Evolutionary conservation across 345 rosid species (phyloP).

Genomic region (Salix koriyanagi): DNA sequence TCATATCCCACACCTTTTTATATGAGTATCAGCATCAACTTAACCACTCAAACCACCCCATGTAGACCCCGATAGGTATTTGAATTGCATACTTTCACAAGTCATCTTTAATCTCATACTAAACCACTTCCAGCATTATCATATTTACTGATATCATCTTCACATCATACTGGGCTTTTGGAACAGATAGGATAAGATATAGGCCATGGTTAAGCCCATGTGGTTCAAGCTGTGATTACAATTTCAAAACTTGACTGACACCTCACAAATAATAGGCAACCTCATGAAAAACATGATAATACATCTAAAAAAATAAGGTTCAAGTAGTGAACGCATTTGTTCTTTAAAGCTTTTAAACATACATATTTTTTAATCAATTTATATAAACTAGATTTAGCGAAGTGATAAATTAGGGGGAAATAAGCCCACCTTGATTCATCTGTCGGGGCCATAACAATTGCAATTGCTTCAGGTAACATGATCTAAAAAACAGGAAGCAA

Average conservation of each 20-base stretch:
- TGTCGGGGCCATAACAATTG: conserved; percentile 97
- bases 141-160: too few species aligned
- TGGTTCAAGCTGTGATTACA: not conserved
- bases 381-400: not conserved
- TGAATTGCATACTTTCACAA: too few species aligned
- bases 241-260: not conserved
- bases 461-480: conserved; percentile 91
- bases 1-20: too few species aligned
- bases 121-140: too few species aligned
- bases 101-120: too few species aligned
- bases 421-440: conserved; percentile 58
- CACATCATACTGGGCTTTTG: too few species aligned
- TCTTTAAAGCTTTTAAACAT: not conserved
- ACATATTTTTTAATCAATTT: not conserved
- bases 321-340: too few species aligned
- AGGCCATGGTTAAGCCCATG: not conserved
- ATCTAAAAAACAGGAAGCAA: conserved; percentile 36
- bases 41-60: too few species aligned
- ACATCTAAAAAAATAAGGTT: too few species aligned
- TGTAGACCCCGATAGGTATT: too few species aligned
- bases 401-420: not conserved
- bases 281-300: not conserved
- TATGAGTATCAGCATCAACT: too few species aligned
- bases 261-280: not conserved
- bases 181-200: too few species aligned